Conservation (phyloP, 148 eudicot genomes). For the Chenopodium formosanum region DNA sequence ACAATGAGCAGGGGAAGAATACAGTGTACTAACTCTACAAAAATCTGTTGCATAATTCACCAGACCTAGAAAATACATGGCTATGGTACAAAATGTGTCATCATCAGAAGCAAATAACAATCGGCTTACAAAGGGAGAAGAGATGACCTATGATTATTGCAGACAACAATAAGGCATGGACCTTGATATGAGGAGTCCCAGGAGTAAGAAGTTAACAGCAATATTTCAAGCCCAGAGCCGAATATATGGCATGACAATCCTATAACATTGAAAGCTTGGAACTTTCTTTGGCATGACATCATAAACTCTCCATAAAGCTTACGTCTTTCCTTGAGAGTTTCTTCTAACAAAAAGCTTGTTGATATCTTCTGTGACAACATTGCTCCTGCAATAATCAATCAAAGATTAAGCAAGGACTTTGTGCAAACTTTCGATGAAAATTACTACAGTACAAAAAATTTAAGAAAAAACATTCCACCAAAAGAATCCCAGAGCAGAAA, state of each 20-base stretch:
- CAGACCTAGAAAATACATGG: slow-evolving; percentile 5
- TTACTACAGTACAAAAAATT: neutral
- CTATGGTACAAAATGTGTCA: neutral
- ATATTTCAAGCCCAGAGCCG: neutral
- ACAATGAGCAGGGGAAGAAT: neutral
- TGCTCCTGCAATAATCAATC: slow-evolving; percentile 61
- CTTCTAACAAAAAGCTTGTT: slow-evolving; percentile 65
- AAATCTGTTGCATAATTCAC: neutral
- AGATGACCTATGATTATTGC: slow-evolving; percentile 1
- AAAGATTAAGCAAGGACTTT: slow-evolving; percentile 6
- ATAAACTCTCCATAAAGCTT: slow-evolving; percentile 1
- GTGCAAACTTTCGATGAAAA: neutral
- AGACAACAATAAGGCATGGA: neutral
- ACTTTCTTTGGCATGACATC: neutral
- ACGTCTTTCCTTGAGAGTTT: slow-evolving; percentile 22
- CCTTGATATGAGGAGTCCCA: neutral
- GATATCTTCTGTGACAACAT: slow-evolving; percentile 82
- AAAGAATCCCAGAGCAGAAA: neutral
- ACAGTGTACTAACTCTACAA: neutral
- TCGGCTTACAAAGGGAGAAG: neutral
- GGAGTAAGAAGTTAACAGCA: neutral
- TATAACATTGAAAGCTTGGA: neutral
- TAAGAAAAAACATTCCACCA: neutral
- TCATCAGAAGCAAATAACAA: neutral
- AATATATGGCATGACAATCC: neutral